phyloP scores from a whole-genome alignment of 371 early-diverging fungal species.

The Mortierella sp. region DNA sequence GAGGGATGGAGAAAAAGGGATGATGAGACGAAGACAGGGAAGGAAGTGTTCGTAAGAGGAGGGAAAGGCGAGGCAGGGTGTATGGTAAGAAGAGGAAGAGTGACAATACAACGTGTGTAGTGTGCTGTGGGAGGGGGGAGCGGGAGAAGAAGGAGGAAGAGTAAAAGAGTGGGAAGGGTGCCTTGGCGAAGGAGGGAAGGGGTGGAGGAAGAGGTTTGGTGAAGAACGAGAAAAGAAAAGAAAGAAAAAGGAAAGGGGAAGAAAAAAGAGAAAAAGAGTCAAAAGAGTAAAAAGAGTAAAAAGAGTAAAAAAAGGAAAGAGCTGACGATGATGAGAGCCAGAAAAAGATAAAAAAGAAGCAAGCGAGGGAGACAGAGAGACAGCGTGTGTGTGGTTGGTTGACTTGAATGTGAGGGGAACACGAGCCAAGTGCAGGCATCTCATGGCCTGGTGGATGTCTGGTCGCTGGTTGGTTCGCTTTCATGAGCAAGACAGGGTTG shows the following conservation, averaged over 20 bases:
- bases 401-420: no score
- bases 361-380: not conserved
- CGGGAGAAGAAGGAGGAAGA: constrained; percentile 4
- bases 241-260: not conserved
- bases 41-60: not conserved
- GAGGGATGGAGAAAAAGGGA: not conserved
- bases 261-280: not conserved
- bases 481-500: not conserved
- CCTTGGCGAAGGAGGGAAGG: constrained; percentile 8
- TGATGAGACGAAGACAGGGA: not conserved
- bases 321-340: no score
- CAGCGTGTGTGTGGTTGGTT: not conserved
- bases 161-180: constrained; percentile 17
- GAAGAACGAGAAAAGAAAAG: not conserved
- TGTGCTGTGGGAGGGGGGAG: constrained; percentile 3
- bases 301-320: not conserved
- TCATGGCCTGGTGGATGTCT: not conserved
- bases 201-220: constrained; percentile 6
- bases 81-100: constrained; percentile 18
- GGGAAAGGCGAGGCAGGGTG: no score
- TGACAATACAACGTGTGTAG: constrained; percentile 14
- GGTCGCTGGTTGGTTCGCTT: not conserved
- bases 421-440: not conserved
- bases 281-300: not conserved
- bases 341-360: no score